phyloP scores from a whole-genome alignment of 192 early-diverging fungal species.

The Haplosporangium gracile region DNA sequence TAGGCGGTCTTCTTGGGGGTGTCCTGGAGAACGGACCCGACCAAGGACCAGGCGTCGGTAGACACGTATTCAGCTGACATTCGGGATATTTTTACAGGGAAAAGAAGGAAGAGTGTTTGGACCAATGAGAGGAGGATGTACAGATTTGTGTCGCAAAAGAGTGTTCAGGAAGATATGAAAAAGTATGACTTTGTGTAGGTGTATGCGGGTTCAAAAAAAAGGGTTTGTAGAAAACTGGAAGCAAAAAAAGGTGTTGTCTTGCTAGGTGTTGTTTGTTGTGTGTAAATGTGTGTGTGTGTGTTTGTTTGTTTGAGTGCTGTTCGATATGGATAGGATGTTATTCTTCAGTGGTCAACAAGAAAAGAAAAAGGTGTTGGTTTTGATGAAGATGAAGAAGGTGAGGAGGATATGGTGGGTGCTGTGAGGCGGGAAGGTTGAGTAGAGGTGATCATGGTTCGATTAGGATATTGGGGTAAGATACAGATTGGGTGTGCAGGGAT shows the following conservation, averaged over 20 bases:
- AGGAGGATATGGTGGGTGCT: conserved; percentile 12
- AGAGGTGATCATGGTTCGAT: conserved; percentile 43
- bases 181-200: background rate
- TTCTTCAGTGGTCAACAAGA: conserved; percentile 1
- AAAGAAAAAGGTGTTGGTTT: background rate
- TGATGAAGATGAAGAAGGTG: conserved; percentile 1
- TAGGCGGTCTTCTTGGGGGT: conserved; percentile 39
- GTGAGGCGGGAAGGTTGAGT: conserved; percentile 16
- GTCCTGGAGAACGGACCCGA: conserved; percentile 34
- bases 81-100: background rate
- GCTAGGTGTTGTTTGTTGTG: no score
- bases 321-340: background rate
- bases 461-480: background rate
- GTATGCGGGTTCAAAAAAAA: no score
- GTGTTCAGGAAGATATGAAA: background rate
- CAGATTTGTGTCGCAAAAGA: background rate
- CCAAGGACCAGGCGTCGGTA: conserved; percentile 28
- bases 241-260: no score
- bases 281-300: background rate
- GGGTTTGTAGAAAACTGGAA: no score
- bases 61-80: conserved; percentile 19
- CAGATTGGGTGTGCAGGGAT: background rate
- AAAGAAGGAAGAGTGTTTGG: background rate
- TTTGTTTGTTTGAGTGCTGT: background rate
- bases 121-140: background rate